These are phyloP conservation scores for Fusarium praegraminearum DNA, from an alignment of 2,329 filamentous ascomycete species.

Conservation along the genomic window DNA sequence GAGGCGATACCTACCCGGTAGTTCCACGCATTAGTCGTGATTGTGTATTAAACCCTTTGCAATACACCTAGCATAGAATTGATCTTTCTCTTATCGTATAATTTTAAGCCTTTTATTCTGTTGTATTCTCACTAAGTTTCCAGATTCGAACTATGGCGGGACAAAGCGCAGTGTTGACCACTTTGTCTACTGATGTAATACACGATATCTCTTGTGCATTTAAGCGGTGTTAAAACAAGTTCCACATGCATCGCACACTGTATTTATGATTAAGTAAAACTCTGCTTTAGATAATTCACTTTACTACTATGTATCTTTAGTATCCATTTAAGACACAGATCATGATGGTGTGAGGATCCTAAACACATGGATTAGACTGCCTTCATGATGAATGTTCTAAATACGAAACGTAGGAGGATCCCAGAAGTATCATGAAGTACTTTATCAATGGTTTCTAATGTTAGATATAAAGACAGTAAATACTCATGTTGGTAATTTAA, in stretches of 20 bases:
- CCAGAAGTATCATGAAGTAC: not conserved
- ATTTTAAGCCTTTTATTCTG: not conserved
- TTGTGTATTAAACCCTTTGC: not conserved
- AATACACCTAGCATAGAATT: not conserved
- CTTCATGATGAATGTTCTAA: conserved; percentile 14
- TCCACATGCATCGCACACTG: not conserved
- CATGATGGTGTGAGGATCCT: not conserved
- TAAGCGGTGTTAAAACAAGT: not conserved
- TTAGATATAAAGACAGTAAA: not conserved
- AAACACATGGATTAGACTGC: conserved; percentile 4
- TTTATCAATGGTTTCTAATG: not conserved
- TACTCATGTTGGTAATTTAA: no score
- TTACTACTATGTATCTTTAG: not conserved
- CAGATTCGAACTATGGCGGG: not conserved
- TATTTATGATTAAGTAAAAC: not conserved
- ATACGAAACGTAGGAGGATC: not conserved
- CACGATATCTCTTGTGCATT: no score
- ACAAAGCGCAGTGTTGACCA: not conserved
- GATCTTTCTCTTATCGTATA: not conserved
- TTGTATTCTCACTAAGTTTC: not conserved
- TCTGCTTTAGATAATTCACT: not conserved
- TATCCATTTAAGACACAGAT: not conserved
- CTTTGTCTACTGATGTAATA: not conserved
- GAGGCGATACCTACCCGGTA: conserved; percentile 16
- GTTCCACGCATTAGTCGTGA: not conserved